Evolutionary conservation across 371 early-diverging fungal species (phyloP).

Genomic region (Cokeromyces recurvatus): DNA sequence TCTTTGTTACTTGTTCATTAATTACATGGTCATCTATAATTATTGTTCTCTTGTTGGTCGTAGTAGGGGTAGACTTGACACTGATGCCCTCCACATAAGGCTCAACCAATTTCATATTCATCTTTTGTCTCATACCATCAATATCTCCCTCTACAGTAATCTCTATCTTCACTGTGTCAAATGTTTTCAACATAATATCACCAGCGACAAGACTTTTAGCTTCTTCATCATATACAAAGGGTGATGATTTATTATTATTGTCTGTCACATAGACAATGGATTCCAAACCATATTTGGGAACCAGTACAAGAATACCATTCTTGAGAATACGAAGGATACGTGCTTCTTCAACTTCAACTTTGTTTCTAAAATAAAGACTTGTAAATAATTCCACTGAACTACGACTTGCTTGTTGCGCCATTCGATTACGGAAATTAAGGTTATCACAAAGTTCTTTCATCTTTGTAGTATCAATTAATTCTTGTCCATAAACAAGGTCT

Average conservation of each 20-base stretch:
- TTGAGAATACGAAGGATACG: slow-evolving; percentile 88
- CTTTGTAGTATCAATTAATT: slow-evolving; percentile 72
- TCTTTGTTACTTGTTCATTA: no score
- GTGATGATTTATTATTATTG: slow-evolving; percentile 21
- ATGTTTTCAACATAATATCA: slow-evolving; percentile 58
- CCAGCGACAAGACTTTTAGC: slow-evolving; percentile 36
- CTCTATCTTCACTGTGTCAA: slow-evolving; percentile 71
- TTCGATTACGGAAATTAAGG: slow-evolving; percentile 91
- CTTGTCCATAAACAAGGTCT: slow-evolving; percentile 55
- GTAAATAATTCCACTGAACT: slow-evolving; percentile 95
- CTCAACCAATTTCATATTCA: slow-evolving; percentile 63
- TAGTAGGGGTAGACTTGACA: slow-evolving; percentile 7
- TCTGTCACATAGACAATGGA: slow-evolving; percentile 70
- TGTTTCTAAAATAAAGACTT: slow-evolving; percentile 88
- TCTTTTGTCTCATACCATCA: slow-evolving; percentile 65
- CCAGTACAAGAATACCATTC: slow-evolving; percentile 90
- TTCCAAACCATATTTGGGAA: slow-evolving; percentile 95
- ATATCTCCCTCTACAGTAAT: slow-evolving; percentile 76
- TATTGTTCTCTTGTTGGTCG: no score
- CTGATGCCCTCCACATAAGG: slow-evolving; percentile 34
- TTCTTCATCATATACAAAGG: slow-evolving; percentile 32
- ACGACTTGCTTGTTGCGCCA: slow-evolving; percentile 94
- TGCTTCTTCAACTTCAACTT: slow-evolving; percentile 77
- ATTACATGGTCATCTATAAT: no score
- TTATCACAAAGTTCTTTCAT: slow-evolving; percentile 80